Evolutionary conservation across 495 filamentous ascomycete species (phyloP).

Genomic region (Cercophora sp.): DNA sequence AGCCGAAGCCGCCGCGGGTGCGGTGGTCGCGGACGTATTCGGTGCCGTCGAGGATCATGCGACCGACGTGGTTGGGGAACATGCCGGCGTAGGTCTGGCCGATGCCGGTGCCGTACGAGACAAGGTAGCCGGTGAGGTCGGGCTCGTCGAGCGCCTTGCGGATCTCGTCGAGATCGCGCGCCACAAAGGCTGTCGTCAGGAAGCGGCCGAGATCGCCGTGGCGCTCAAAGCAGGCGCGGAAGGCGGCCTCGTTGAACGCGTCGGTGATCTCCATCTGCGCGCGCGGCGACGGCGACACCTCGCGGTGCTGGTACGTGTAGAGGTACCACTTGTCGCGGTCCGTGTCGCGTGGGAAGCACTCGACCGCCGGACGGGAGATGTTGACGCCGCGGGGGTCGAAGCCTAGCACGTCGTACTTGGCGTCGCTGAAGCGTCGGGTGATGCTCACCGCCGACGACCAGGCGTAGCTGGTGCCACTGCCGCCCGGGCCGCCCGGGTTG

Average conservation of each 20-base stretch:
- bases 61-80: slow-evolving; percentile 45
- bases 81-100: slow-evolving; percentile 54
- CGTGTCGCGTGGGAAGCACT: slow-evolving; percentile 47
- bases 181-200: slow-evolving; percentile 41
- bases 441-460: slow-evolving; percentile 34
- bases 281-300: slow-evolving; percentile 28
- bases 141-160: slow-evolving; percentile 44
- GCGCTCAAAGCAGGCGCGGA: slow-evolving; percentile 40
- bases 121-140: slow-evolving; percentile 58
- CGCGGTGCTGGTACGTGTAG: slow-evolving; percentile 34
- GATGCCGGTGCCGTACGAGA: slow-evolving; percentile 66
- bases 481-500: slow-evolving; percentile 45
- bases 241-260: slow-evolving; percentile 38
- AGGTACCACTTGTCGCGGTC: slow-evolving; percentile 41
- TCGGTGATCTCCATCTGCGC: slow-evolving; percentile 37
- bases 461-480: slow-evolving; percentile 39
- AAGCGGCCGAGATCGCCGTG: slow-evolving; percentile 43
- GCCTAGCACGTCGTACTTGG: slow-evolving; percentile 47
- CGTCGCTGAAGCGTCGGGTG: slow-evolving; percentile 36
- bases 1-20: slow-evolving; percentile 39
- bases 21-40: slow-evolving; percentile 49
- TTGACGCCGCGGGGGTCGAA: slow-evolving; percentile 57
- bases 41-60: slow-evolving; percentile 46
- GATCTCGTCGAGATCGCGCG: slow-evolving; percentile 49
- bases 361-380: slow-evolving; percentile 42